Evolutionary conservation across 2,329 filamentous ascomycete species (phyloP), one percentile per base, ranked within the genome.

Genomic region (Orbilia blumenaviensis): DNA sequence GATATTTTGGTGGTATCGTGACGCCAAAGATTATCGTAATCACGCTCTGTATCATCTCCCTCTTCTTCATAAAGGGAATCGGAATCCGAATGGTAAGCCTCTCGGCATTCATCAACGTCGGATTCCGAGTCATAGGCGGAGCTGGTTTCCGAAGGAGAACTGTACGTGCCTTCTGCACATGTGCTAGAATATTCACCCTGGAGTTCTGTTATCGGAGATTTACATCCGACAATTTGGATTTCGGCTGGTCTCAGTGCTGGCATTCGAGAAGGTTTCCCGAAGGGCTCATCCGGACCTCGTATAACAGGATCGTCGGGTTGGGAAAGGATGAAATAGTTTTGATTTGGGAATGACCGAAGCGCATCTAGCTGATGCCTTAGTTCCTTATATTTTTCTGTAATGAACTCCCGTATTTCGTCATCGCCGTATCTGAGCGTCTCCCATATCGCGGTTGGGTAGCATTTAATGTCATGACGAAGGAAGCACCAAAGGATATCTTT

Each of bases 401-500:
- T 63, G 14, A 32, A 63, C 29, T 50, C 18, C 6, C 29, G 29
- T 18, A 63, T 12, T 25, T 63, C 60, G 6, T 50, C 27, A 12
- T 63, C 42, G 21, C 60, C 60, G 18, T 25, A 50, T 25, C 42
- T 23, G 8, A 50, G 14, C 1, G 60, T 50, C 38, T 63, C 60
- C 60, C 38, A 50, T 12, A 50, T 50, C n/a, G 60, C 60, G 16
- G 16, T 23, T 27, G 38, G 36, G 21, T 48, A 63, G 41, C 41
- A 63, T 3, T 50, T 50, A 16, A 63, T 50, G 16, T 63, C 21
- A 7, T 50, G 60, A 12, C 4, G 2, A 23, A 63, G 27, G 9
- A 63, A 50, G 42, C 18, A 63, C 14, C 41, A 48, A 10, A 63
- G 42, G 6, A 63, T 29, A 23, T 63, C 60, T 25, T 63, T 46